Evolutionary conservation across 1,139 yeast species (phyloP).

Genomic region (Blastobotrys ciferrii): DNA sequence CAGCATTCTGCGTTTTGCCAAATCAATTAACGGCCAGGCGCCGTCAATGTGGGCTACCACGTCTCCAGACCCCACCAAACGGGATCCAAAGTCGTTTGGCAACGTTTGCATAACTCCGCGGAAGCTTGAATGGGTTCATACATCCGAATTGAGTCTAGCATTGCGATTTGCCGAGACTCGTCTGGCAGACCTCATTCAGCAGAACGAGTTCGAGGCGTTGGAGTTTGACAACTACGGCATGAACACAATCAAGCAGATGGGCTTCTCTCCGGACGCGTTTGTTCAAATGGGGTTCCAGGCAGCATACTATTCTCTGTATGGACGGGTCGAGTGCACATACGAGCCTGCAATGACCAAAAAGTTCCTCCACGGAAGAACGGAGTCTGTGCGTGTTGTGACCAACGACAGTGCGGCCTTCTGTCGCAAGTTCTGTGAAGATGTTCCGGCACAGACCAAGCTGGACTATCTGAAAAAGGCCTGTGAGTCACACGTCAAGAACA

Average conservation of each 20-base stretch:
- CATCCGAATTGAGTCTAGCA: constrained; percentile 72
- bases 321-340: constrained; percentile 89
- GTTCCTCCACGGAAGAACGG: constrained; percentile 87
- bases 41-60: constrained; percentile 69
- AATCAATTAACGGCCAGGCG: constrained; percentile 73
- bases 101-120: constrained; percentile 59
- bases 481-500: constrained; percentile 61
- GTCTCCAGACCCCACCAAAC: constrained; percentile 47
- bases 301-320: constrained; percentile 86
- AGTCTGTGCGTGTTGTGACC: constrained; percentile 83
- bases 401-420: constrained; percentile 79
- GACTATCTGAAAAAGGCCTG: constrained; percentile 67
- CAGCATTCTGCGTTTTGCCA: constrained; percentile 82
- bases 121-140: constrained; percentile 84
- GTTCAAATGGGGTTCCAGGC: constrained; percentile 94
- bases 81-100: constrained; percentile 45
- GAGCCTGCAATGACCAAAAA: constrained; percentile 95
- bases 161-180: constrained; percentile 90
- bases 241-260: constrained; percentile 75
- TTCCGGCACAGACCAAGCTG: constrained; percentile 60
- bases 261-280: constrained; percentile 91
- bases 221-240: constrained; percentile 79
- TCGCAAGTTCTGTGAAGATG: constrained; percentile 76
- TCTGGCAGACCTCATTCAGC: constrained; percentile 80
- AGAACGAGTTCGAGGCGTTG: constrained; percentile 80